Evolutionary conservation across 495 filamentous ascomycete genomes (phyloP), one percentile per base, ranked within the genome.

Genomic region (Aspergillus bridgeri): DNA sequence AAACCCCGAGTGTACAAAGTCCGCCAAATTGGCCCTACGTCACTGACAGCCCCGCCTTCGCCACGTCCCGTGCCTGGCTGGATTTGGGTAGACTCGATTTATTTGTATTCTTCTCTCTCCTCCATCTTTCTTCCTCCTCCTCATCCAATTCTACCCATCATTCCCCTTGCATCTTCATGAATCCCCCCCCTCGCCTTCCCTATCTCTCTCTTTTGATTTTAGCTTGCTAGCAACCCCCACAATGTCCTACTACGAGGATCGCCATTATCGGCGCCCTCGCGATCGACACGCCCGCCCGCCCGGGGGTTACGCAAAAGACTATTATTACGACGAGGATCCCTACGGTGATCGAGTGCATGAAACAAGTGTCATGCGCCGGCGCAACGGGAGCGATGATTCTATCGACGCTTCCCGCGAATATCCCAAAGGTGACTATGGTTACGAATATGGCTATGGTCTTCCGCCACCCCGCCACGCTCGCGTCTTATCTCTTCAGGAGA

Each of bases 401-500:
- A 80, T 89, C 59, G 88, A 90, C 70, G 77, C 89, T 47, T 80
- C 77, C 57, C 81, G 86, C 49, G 84, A 89, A 29, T 89, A 87
- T 59, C 86, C 83, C 0, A 84, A 87, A 15, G 69, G 65, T 51
- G 72, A 75, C 24, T 70, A 68, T 56, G 63, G 27, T 76, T 86
- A 69, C 71, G 68, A 74, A 56, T 74, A 81, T 72, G 83, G 68
- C 55, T 83, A 77, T 68, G 75, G 65, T 56, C 61, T 69, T 46
- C 65, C 75, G 23, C 75, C 73, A 23, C 77, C 84, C 21, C 69
- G 67, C 46, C 70, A 42, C 9, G 57, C 66, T 27, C 43, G 58
- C 9, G 60, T 60, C 7, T 42, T 61, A 27, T 47, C 74, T 0
- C 65, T 65, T 20, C 67, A 71, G 21, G 72, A 75, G 42, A 63